phyloP scores from a whole-genome alignment of 2,329 filamentous ascomycete genomes.

The Scytalidium sp. region DNA sequence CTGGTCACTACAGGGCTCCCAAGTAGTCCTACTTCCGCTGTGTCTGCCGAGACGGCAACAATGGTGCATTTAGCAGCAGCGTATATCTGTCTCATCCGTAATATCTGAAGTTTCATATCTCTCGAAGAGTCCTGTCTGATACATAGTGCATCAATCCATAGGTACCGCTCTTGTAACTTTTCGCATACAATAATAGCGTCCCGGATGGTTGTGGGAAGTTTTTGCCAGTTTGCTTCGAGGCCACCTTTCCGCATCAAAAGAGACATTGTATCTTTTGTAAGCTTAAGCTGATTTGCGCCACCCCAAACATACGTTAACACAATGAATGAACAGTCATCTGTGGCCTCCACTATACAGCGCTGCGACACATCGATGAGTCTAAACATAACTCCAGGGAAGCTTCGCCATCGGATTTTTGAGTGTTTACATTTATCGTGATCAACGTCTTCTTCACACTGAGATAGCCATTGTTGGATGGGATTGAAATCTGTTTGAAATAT shows the following conservation, averaged over 20 bases:
- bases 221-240: not conserved
- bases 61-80: not conserved
- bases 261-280: not conserved
- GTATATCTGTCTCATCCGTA: not conserved
- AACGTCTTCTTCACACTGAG: not conserved
- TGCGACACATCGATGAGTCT: conserved; percentile 7
- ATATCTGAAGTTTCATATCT: not conserved
- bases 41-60: conserved; percentile 3
- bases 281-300: not conserved
- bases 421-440: not conserved
- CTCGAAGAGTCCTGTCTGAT: not conserved
- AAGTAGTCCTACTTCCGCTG: conserved; percentile 5
- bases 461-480: not conserved
- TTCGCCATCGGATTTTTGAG: not conserved
- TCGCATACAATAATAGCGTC: not conserved
- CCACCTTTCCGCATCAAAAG: not conserved
- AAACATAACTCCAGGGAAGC: not conserved
- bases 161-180: not conserved
- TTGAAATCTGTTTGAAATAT: not conserved
- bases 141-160: not conserved
- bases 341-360: conserved; percentile 4
- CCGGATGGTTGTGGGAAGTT: not conserved
- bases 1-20: not conserved
- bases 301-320: conserved; percentile 10
- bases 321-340: conserved; percentile 5